phyloP scores from a whole-genome alignment of 306 rosid species.

The Arachis stenosperma region DNA sequence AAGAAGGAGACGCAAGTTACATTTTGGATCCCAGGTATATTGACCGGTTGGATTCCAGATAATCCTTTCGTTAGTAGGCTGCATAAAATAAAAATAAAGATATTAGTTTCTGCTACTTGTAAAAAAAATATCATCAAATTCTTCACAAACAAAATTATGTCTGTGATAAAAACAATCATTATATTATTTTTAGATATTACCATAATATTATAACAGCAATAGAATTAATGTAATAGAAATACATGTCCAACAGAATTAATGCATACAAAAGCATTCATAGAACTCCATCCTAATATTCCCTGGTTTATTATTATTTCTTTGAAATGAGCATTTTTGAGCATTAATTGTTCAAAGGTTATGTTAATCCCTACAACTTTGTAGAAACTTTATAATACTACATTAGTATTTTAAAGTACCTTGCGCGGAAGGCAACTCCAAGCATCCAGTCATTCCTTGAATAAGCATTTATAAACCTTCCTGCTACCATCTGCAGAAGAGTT shows the following conservation, averaged over 20 bases:
- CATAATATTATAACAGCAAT: too few species aligned
- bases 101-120: background rate
- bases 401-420: constrained; percentile 38
- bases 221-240: background rate
- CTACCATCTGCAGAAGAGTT: constrained; percentile 56
- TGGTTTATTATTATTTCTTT: background rate
- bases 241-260: background rate
- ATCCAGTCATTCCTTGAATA: constrained; percentile 65
- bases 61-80: constrained; percentile 59
- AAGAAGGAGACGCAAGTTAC: constrained; percentile 36
- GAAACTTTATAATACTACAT: constrained; percentile 4
- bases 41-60: constrained; percentile 64
- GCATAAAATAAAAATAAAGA: constrained; percentile 14
- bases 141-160: background rate
- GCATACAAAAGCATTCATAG: background rate
- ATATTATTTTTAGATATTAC: too few species aligned
- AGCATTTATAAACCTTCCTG: constrained; percentile 77
- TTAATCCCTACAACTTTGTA: background rate
- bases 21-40: constrained; percentile 56
- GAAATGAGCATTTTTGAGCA: background rate
- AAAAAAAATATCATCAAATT: background rate
- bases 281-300: background rate
- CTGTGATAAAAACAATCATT: too few species aligned
- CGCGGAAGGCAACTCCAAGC: constrained; percentile 62
- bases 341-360: background rate